Evolutionary conservation across 495 filamentous ascomycete species (phyloP).

Genomic region (Cercophora samala): DNA sequence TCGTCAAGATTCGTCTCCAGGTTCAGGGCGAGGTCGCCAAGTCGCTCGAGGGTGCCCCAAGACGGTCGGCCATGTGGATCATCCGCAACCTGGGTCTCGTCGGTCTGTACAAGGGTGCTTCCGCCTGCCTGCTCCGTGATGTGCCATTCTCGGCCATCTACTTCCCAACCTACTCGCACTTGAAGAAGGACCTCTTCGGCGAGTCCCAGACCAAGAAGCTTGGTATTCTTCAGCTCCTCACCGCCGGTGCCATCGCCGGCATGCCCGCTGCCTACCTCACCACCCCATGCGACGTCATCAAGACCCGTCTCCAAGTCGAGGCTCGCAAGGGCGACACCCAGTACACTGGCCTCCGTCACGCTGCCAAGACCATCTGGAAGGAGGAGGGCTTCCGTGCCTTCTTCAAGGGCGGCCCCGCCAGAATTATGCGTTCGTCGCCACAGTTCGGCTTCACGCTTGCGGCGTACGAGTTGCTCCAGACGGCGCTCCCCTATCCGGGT

Average conservation of each 20-base stretch:
- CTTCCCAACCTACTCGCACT: slow-evolving; percentile 92
- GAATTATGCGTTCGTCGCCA: slow-evolving; percentile 88
- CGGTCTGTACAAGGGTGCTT: slow-evolving; percentile 96
- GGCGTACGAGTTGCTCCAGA: slow-evolving; percentile 88
- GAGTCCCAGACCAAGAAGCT: slow-evolving; percentile 87
- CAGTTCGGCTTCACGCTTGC: slow-evolving; percentile 98
- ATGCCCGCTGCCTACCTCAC: slow-evolving; percentile 99
- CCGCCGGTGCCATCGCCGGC: slow-evolving; percentile 92
- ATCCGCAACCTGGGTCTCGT: slow-evolving; percentile 92
- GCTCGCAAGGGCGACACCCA: slow-evolving; percentile 87
- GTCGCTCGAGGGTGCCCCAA: slow-evolving; percentile 74
- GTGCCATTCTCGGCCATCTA: slow-evolving; percentile 98
- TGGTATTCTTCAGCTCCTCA: slow-evolving; percentile 86
- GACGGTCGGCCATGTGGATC: slow-evolving; percentile 95
- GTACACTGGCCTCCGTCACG: slow-evolving; percentile 86
- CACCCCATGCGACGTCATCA: slow-evolving; percentile 97
- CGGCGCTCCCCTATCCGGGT: slow-evolving; percentile 73
- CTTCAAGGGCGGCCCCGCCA: slow-evolving; percentile 96
- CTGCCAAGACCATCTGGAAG: slow-evolving; percentile 73
- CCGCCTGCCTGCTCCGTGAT: slow-evolving; percentile 89
- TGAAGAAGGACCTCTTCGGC: slow-evolving; percentile 92
- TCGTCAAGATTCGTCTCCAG: slow-evolving; percentile 97
- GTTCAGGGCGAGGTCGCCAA: slow-evolving; percentile 95
- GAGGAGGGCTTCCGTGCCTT: slow-evolving; percentile 94
- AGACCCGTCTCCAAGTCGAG: slow-evolving; percentile 95